phyloP scores from a whole-genome alignment of 306 rosid genomes.

The Malus orientalis region DNA sequence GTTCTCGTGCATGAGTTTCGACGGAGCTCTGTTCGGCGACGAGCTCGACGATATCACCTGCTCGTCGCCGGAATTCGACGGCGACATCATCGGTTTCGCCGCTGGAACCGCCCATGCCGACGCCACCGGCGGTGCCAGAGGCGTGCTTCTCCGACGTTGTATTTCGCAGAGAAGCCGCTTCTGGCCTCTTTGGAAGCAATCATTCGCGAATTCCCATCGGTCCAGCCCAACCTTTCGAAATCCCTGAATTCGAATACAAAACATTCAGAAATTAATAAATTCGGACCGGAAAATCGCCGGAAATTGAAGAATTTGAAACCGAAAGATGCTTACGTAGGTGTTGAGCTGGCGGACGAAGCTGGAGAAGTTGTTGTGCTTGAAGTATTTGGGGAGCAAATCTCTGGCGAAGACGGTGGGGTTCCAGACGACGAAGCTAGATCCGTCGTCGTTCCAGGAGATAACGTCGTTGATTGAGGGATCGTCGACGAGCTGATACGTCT shows the following conservation, averaged over 20 bases:
- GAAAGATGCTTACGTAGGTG: constrained; percentile 54
- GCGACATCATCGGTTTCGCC: constrained; percentile 33
- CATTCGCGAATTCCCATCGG: constrained; percentile 92
- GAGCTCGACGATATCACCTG: constrained; percentile 58
- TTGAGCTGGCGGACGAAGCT: constrained; percentile 95
- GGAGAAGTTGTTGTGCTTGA: constrained; percentile 91
- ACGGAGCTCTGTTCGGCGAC: constrained; percentile 47
- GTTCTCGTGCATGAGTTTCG: constrained; percentile 72
- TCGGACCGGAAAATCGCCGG: background rate
- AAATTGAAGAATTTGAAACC: no score
- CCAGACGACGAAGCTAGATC: constrained; percentile 90
- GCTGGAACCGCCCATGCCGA: constrained; percentile 15
- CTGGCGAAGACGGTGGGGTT: constrained; percentile 81
- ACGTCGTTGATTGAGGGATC: constrained; percentile 65
- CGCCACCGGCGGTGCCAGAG: constrained; percentile 3
- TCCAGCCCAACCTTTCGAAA: constrained; percentile 79
- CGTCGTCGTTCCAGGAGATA: constrained; percentile 85
- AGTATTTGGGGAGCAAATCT: constrained; percentile 75
- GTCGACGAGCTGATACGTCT: constrained; percentile 72
- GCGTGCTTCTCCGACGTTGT: constrained; percentile 59
- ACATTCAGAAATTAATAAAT: background rate
- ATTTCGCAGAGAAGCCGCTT: constrained; percentile 68
- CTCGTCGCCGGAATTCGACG: constrained; percentile 66
- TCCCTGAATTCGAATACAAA: constrained; percentile 35
- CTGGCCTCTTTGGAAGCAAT: constrained; percentile 57